Evolutionary conservation across 768 basidiomycete species (phyloP).

Genomic region (Lyophyllum decastes): DNA sequence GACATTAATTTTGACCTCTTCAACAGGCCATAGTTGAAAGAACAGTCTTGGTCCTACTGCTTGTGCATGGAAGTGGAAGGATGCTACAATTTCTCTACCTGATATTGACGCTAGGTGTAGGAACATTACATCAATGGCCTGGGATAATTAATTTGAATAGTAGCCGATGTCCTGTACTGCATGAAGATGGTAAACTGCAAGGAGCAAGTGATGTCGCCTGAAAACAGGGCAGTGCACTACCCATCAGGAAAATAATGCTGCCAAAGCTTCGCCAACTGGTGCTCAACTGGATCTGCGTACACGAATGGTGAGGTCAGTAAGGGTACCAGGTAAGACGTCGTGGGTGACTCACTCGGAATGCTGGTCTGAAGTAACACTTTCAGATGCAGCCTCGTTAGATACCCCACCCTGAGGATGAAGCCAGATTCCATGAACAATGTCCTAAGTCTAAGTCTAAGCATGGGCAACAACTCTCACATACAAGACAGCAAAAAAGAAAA

Average conservation of each 20-base stretch:
- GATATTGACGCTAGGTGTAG: constrained; percentile 7
- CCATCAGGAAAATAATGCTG: neutral
- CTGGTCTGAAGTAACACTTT: neutral
- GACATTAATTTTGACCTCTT: too few relatives aligned
- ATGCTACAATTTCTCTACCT: constrained; percentile 1
- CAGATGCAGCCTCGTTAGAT: neutral
- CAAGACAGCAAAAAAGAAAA: neutral
- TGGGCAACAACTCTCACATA: neutral
- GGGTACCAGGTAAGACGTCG: neutral
- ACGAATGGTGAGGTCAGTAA: neutral
- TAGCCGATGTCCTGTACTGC: neutral
- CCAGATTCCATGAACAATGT: neutral
- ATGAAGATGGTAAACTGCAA: neutral
- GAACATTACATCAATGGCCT: constrained; percentile 14
- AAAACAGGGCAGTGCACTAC: neutral
- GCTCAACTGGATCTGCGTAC: neutral
- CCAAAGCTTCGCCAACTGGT: neutral
- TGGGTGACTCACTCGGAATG: neutral
- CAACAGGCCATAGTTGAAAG: too few relatives aligned
- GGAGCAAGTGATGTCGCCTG: neutral
- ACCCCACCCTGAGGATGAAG: neutral
- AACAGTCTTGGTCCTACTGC: too few relatives aligned
- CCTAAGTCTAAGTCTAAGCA: neutral
- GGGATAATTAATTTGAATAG: constrained; percentile 20
- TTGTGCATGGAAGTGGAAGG: too few relatives aligned